phyloP scores from a whole-genome alignment of 1,284 basidiomycete genomes.

The Inonotus obliquus region DNA sequence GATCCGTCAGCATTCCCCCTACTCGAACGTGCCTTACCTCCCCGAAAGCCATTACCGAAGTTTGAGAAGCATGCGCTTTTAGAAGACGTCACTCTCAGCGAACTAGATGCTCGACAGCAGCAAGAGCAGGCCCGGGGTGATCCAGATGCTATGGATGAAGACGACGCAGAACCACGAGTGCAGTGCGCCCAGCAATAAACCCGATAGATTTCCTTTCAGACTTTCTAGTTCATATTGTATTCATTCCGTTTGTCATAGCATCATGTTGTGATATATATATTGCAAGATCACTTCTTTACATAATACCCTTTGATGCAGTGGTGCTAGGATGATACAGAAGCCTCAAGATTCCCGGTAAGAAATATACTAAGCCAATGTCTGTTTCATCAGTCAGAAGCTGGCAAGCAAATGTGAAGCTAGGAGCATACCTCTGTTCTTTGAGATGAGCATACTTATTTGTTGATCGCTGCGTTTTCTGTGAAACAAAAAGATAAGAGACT shows the following conservation, averaged over 20 bases:
- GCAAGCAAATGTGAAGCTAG: background rate
- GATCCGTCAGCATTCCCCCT: constrained; percentile 63
- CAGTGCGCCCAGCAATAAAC: constrained; percentile 80
- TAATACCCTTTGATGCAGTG: background rate
- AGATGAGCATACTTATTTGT: background rate
- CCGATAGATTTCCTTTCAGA: background rate
- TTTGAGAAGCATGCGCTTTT: constrained; percentile 65
- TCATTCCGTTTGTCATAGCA: constrained; percentile 5
- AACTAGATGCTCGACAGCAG: constrained; percentile 76
- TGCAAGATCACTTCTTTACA: background rate
- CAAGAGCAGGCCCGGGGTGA: constrained; percentile 45
- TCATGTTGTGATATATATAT: constrained; percentile 14
- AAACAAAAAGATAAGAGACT: background rate
- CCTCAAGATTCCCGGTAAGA: too few species aligned
- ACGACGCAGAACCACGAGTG: constrained; percentile 71
- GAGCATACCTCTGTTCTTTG: background rate
- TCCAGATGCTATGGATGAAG: constrained; percentile 83
- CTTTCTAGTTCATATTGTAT: background rate
- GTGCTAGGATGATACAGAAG: too few species aligned
- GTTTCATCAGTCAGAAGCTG: background rate
- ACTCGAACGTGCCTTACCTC: constrained; percentile 86
- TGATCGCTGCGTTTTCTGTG: background rate
- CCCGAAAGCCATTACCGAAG: constrained; percentile 67
- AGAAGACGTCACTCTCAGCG: constrained; percentile 86
- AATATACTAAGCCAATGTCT: too few species aligned